A percentile compares a stretch with the other conserved stretches of the same genome.
Conservation (phyloP, 2,329 filamentous ascomycete genomes). For the Botrytis galanthina region DNA sequence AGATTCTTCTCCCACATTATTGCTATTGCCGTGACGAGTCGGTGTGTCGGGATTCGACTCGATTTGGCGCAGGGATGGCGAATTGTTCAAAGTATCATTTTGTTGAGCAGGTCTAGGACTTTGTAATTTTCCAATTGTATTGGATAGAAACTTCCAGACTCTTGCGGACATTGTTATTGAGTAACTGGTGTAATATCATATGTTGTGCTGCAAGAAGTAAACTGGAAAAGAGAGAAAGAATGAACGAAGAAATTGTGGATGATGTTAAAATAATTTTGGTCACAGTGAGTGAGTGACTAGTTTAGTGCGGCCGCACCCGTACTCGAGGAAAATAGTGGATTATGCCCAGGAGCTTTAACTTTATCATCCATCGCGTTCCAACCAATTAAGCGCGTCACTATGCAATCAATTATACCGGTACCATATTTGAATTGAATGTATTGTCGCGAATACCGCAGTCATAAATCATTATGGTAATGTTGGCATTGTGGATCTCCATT, state of each 20-base stretch:
- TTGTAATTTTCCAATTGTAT: constrained; percentile 7
- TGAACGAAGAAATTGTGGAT: neutral
- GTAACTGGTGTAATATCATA: neutral
- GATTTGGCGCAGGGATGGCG: neutral
- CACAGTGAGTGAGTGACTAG: constrained; percentile 12
- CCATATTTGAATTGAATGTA: neutral
- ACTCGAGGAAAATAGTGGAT: constrained; percentile 8
- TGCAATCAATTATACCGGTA: neutral
- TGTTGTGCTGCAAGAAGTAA: neutral
- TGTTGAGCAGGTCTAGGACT: neutral
- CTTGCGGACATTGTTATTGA: neutral
- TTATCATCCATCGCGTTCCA: neutral
- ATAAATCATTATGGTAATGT: neutral
- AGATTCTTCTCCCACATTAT: neutral
- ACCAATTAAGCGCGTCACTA: neutral
- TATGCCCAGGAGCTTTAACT: neutral
- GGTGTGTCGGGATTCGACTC: constrained; percentile 1
- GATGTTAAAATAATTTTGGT: constrained; percentile 13
- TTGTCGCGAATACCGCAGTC: neutral
- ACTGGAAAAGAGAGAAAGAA: neutral
- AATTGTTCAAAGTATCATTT: neutral
- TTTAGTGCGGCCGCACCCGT: constrained; percentile 8
- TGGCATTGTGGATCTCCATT: neutral
- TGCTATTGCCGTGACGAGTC: constrained; percentile 10
- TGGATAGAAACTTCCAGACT: neutral